Percentiles rank a stretch among this genome's conserved stretches.
These are phyloP conservation scores for Hypsizygus ulmarius DNA, from an alignment of 1,284 basidiomycete genomes.

Conservation along the genomic window DNA sequence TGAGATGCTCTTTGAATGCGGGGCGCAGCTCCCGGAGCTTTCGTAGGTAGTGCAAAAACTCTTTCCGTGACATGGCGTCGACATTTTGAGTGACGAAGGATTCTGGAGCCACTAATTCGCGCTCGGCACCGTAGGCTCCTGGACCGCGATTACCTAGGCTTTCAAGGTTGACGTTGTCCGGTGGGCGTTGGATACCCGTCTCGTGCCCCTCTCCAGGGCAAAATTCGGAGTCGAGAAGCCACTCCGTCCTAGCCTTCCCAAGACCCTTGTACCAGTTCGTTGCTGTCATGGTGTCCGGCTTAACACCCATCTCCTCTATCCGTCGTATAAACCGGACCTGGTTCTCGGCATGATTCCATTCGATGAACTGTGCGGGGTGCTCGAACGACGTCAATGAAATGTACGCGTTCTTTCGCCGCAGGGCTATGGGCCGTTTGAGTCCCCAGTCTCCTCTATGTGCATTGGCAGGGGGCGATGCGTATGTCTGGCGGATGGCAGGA, in stretches of 20 bases:
- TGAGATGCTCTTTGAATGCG: conserved; percentile 49
- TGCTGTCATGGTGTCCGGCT: conserved; percentile 27
- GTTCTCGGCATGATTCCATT: conserved; percentile 65
- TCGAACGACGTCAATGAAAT: conserved; percentile 63
- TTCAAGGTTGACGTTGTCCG: conserved; percentile 15
- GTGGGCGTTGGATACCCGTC: background rate
- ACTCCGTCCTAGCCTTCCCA: conserved; percentile 31
- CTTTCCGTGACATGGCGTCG: conserved; percentile 41
- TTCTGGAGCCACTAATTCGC: background rate
- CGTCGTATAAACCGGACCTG: conserved; percentile 63
- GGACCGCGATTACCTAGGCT: conserved; percentile 26
- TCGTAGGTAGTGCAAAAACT: conserved; percentile 59
- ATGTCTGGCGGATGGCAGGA: conserved; percentile 69
- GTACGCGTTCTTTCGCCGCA: conserved; percentile 58
- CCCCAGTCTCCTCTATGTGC: conserved; percentile 76
- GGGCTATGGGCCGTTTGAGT: conserved; percentile 69
- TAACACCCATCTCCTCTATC: conserved; percentile 60
- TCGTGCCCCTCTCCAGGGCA: conserved; percentile 29
- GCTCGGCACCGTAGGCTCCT: conserved; percentile 27
- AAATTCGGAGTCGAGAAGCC: conserved; percentile 51
- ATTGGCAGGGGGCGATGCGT: conserved; percentile 63
- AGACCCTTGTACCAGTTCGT: conserved; percentile 37
- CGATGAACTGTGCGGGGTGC: conserved; percentile 67
- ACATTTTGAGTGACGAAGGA: conserved; percentile 40
- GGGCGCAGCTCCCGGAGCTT: conserved; percentile 55